Evolutionary conservation across 257 asterid species (phyloP), one percentile per base, ranked within the genome.

Genomic region (Echites panduratus): DNA sequence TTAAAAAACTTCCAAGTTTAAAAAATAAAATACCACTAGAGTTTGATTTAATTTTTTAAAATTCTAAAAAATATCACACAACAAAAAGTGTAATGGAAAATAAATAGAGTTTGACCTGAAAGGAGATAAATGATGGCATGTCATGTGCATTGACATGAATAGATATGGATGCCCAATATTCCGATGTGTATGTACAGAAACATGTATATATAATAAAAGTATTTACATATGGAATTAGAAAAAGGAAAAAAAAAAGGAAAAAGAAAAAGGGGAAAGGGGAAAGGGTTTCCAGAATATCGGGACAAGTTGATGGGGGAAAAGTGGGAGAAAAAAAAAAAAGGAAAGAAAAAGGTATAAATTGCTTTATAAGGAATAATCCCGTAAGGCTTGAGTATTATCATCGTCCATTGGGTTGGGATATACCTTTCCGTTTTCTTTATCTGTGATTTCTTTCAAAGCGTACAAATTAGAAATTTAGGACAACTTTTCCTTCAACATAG

Each of bases 121-220:
- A n/a, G n/a, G n/a, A n/a, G n/a, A n/a, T 56, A 29, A 67, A 16
- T 74, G 74, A 68, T 77, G 74, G 70, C 77, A 67, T 61, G 70
- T 54, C 76, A 75, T 69, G 77, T 81, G 79, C 68, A 56, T 68
- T 75, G 84, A 82, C 76, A 76, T 82, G 79, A 74, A 32, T 32
- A 32, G 1, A 1, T 67, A 45, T 73, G 75, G 68, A 52, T 73
- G 74, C 75, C 59, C 71, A 72, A 71, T 6, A 45, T 57, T 4
- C 19, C 20, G 2, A 5, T 50, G 0, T 52, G 14, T 10, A 13
- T 47, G 16, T 2, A 13, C 11, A 16, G 0, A 49, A 4, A 49
- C 20, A 12, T 49, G 54, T 49, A 49, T 50, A 49, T 16, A 50
- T 17, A 0, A 41, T 41, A 5, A 2, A 41, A 41, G 45, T 41